Evolutionary conservation across 176 grass and related monocot genomes (phyloP).

Genomic region (Avena eriantha): DNA sequence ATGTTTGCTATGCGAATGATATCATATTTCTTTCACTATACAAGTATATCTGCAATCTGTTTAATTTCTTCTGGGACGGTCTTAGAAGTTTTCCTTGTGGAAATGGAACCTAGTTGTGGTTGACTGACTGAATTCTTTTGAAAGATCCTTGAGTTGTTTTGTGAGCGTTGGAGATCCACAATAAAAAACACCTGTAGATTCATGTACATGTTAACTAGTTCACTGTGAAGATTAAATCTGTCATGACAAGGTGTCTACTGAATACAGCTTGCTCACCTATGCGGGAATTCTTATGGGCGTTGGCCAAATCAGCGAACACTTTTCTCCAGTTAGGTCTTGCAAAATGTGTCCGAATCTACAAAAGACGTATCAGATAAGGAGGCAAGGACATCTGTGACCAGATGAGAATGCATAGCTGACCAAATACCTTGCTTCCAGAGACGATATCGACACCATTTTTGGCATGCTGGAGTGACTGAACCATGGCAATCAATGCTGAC

Average conservation of each 20-base stretch:
- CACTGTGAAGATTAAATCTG: constrained; percentile 12
- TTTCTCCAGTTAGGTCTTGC: constrained; percentile 99
- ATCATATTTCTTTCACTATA: constrained; percentile 57
- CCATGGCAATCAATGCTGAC: constrained; percentile 93
- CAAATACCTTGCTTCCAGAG: constrained; percentile 79
- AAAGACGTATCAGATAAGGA: constrained; percentile 17
- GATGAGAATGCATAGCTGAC: background rate
- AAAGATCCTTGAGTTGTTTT: constrained; percentile 82
- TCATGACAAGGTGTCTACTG: background rate
- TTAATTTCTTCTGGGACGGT: constrained; percentile 31
- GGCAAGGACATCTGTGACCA: background rate
- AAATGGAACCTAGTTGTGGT: constrained; percentile 96
- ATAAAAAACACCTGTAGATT: constrained; percentile 93
- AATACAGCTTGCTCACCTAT: constrained; percentile 68
- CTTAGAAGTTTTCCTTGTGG: constrained; percentile 99
- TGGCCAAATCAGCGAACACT: constrained; percentile 88
- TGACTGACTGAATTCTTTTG: constrained; percentile 90
- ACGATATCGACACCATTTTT: constrained; percentile 97
- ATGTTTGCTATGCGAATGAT: constrained; percentile 52
- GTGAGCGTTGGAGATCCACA: constrained; percentile 84
- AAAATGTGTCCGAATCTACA: constrained; percentile 95
- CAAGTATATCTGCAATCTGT: constrained; percentile 53
- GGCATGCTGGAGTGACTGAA: constrained; percentile 93
- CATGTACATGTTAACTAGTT: constrained; percentile 29
- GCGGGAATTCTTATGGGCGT: constrained; percentile 74